A percentile compares a stretch with the other conserved stretches of the same genome.
phyloP scores from a whole-genome alignment of 2,329 filamentous ascomycete species.

The Catunica adiposa region DNA sequence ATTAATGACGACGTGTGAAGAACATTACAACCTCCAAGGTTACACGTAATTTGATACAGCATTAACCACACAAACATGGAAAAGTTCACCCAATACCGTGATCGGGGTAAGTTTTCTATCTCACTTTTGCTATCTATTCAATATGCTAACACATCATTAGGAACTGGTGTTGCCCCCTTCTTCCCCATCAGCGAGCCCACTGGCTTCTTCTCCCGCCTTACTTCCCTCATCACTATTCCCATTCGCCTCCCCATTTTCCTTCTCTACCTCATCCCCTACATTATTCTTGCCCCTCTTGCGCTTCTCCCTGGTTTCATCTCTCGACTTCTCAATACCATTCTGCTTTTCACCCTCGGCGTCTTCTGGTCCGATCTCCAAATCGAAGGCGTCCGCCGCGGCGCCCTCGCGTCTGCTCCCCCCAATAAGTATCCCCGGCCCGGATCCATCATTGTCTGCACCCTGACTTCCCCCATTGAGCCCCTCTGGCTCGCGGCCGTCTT shows the following conservation, averaged over 20 bases:
- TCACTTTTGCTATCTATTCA: neutral
- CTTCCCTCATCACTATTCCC: slow-evolving; percentile 58
- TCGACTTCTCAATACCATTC: slow-evolving; percentile 74
- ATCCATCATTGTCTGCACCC: slow-evolving; percentile 75
- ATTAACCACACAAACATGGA: slow-evolving; percentile 47
- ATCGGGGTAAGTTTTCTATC: slow-evolving; percentile 46
- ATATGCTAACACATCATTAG: slow-evolving; percentile 29
- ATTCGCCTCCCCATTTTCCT: slow-evolving; percentile 67
- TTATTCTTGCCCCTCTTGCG: slow-evolving; percentile 67
- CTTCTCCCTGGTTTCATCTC: slow-evolving; percentile 47
- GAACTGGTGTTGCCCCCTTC: slow-evolving; percentile 91
- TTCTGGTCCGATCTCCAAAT: slow-evolving; percentile 99
- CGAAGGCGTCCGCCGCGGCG: slow-evolving; percentile 87
- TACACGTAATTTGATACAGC: too few relatives aligned
- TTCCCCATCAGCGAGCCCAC: slow-evolving; percentile 55
- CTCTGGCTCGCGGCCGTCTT: slow-evolving; percentile 92
- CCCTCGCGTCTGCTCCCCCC: slow-evolving; percentile 55
- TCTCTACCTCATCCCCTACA: slow-evolving; percentile 51
- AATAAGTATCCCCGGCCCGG: slow-evolving; percentile 62
- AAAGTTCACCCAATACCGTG: slow-evolving; percentile 85
- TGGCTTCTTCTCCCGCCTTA: slow-evolving; percentile 43
- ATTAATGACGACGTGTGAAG: too few relatives aligned
- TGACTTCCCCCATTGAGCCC: slow-evolving; percentile 83
- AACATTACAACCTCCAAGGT: too few relatives aligned
- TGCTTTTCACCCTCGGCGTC: slow-evolving; percentile 77